A percentile compares a stretch with the other conserved stretches of the same genome.
These are phyloP conservation scores for Fagus sylvatica DNA, from an alignment of 306 rosid species.

Conservation along the genomic window DNA sequence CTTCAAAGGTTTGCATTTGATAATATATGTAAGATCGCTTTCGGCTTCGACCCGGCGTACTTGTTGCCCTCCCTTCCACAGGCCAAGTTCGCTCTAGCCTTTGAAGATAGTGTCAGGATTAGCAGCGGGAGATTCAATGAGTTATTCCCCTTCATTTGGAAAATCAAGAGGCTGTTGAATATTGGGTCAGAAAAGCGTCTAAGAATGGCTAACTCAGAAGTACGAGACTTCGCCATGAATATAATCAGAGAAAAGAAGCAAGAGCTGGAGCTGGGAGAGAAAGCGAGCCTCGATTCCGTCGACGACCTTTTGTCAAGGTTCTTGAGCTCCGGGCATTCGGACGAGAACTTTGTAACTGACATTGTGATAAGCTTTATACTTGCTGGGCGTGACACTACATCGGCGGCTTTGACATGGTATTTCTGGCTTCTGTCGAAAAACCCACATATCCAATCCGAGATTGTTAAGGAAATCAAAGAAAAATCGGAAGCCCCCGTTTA, in stretches of 20 bases:
- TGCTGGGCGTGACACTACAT: slow-evolving; percentile 68
- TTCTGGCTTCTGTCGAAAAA: slow-evolving; percentile 56
- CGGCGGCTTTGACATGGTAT: slow-evolving; percentile 62
- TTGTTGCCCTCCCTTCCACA: slow-evolving; percentile 51
- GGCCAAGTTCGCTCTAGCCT: slow-evolving; percentile 51
- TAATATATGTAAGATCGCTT: slow-evolving; percentile 63
- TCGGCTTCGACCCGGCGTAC: slow-evolving; percentile 65
- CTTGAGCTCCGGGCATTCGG: slow-evolving; percentile 51
- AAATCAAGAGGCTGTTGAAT: slow-evolving; percentile 27
- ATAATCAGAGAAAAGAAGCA: slow-evolving; percentile 48
- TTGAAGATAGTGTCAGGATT: slow-evolving; percentile 41
- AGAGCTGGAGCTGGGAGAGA: slow-evolving; percentile 22
- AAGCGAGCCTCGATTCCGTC: slow-evolving; percentile 24
- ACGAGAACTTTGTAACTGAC: slow-evolving; percentile 48
- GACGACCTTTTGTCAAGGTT: slow-evolving; percentile 52
- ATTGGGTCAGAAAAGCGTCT: slow-evolving; percentile 51
- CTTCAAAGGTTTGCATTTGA: slow-evolving; percentile 78
- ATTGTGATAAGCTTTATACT: slow-evolving; percentile 61
- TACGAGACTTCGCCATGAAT: slow-evolving; percentile 43
- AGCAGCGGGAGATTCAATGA: slow-evolving; percentile 34
- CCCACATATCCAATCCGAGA: slow-evolving; percentile 38
- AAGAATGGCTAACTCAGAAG: slow-evolving; percentile 23
- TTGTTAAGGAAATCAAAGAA: slow-evolving; percentile 36
- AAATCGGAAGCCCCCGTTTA: slow-evolving; percentile 16
- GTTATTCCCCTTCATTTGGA: slow-evolving; percentile 39